Percentiles rank a stretch among this genome's conserved stretches.
Conservation (phyloP, 208 protist genomes). For the Trypanosoma melophagium region DNA sequence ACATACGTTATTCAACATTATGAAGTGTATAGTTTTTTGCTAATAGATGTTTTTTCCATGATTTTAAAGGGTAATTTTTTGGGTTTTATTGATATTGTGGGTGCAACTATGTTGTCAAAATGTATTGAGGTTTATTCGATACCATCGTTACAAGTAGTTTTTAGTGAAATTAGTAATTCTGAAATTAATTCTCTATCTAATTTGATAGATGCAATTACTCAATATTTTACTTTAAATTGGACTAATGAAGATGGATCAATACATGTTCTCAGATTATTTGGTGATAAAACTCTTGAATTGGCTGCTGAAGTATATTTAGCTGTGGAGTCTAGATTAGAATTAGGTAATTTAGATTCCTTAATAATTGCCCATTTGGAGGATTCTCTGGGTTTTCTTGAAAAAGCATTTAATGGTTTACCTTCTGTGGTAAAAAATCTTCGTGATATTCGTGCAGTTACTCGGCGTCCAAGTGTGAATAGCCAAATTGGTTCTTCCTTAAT, state of each 20-base stretch:
- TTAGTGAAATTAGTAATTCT: conserved; percentile 34
- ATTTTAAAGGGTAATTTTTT: conserved; percentile 71
- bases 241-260: conserved; percentile 29
- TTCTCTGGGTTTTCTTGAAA: conserved; percentile 23
- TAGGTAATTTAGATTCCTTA: conserved; percentile 15
- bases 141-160: conserved; percentile 28
- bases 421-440: conserved; percentile 19
- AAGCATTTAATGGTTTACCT: conserved; percentile 20
- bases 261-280: conserved; percentile 32
- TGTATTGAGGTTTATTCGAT: conserved; percentile 48
- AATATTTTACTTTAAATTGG: conserved; percentile 50
- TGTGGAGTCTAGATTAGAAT: conserved; percentile 27
- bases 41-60: conserved; percentile 57
- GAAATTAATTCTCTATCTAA: conserved; percentile 9
- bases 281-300: conserved; percentile 30
- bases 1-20: conserved; percentile 67
- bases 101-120: conserved; percentile 40
- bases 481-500: neutral
- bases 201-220: conserved; percentile 30
- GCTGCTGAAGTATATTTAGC: conserved; percentile 34
- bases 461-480: neutral
- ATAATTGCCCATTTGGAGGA: neutral
- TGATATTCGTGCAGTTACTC: neutral
- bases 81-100: conserved; percentile 42
- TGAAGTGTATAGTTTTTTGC: conserved; percentile 68